Evolutionary conservation across 2,329 filamentous ascomycete species (phyloP).

Genomic region (Xylaria sp.): DNA sequence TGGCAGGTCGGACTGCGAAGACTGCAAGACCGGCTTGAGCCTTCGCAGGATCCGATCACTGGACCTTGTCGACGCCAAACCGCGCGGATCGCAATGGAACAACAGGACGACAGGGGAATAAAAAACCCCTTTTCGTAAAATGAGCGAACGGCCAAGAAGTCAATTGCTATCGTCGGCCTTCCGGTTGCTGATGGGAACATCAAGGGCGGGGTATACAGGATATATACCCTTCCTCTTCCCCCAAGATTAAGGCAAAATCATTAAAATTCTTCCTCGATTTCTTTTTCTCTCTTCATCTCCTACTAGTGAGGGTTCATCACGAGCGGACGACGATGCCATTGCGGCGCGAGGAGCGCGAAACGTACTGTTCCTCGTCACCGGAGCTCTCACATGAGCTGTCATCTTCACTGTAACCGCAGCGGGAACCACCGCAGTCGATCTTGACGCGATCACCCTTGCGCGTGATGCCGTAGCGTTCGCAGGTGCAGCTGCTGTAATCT

Average conservation of each 20-base stretch:
- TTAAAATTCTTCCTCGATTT: conserved; percentile 42
- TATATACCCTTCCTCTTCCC: conserved; percentile 21
- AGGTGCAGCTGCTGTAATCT: conserved; percentile 83
- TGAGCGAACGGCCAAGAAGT: conserved; percentile 41
- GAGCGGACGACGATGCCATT: conserved; percentile 69
- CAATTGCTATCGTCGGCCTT: conserved; percentile 32
- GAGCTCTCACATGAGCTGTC: conserved; percentile 76
- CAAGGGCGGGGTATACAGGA: conserved; percentile 11
- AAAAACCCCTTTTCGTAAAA: conserved; percentile 30
- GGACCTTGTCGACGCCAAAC: conserved; percentile 39
- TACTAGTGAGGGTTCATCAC: conserved; percentile 41
- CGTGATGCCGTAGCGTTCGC: conserved; percentile 96
- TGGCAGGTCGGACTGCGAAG: conserved; percentile 19
- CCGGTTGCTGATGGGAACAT: conserved; percentile 28
- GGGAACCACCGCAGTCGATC: conserved; percentile 90
- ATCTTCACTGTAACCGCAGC: conserved; percentile 84
- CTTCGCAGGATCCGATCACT: conserved; percentile 36
- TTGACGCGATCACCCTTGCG: conserved; percentile 92
- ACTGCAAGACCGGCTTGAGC: conserved; percentile 58
- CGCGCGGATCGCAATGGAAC: conserved; percentile 51
- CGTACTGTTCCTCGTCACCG: conserved; percentile 69
- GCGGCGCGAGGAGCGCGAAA: conserved; percentile 66
- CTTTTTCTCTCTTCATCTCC: conserved; percentile 42
- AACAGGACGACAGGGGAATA: conserved; percentile 36
- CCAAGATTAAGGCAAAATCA: conserved; percentile 32